These are phyloP conservation scores for Aphanocladium album DNA, from an alignment of 2,329 filamentous ascomycete species.

Conservation along the genomic window DNA sequence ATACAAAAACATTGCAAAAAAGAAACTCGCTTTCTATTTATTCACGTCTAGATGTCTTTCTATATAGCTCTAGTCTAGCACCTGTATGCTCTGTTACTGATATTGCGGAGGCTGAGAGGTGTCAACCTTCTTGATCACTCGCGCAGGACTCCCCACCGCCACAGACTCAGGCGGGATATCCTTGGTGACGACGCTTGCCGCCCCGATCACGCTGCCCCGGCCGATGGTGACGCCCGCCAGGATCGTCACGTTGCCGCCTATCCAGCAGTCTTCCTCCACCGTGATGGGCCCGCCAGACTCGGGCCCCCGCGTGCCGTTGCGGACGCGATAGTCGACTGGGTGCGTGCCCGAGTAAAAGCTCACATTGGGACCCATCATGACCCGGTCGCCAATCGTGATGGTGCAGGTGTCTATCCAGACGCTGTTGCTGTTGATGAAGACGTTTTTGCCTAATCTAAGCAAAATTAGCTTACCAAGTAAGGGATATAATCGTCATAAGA, in stretches of 20 bases:
- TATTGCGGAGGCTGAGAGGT: slow-evolving; percentile 7
- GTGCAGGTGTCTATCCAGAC: slow-evolving; percentile 72
- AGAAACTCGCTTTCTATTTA: too few species aligned
- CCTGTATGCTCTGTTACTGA: background rate
- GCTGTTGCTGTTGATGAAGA: slow-evolving; percentile 71
- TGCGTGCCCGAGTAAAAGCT: slow-evolving; percentile 71
- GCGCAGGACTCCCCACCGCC: slow-evolving; percentile 64
- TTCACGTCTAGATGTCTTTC: background rate
- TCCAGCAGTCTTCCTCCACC: slow-evolving; percentile 77
- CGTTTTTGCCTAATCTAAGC: slow-evolving; percentile 56
- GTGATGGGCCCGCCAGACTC: slow-evolving; percentile 69
- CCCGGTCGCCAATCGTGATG: slow-evolving; percentile 71
- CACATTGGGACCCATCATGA: slow-evolving; percentile 73
- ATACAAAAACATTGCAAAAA: slow-evolving; percentile 11
- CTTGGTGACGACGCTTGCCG: slow-evolving; percentile 79
- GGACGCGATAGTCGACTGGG: slow-evolving; percentile 67
- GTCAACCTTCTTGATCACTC: slow-evolving; percentile 43
- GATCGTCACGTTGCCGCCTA: slow-evolving; percentile 66
- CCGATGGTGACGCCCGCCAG: slow-evolving; percentile 76
- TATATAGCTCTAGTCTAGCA: background rate
- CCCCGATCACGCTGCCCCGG: slow-evolving; percentile 66
- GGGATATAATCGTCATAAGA: slow-evolving; percentile 3
- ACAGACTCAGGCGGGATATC: slow-evolving; percentile 56
- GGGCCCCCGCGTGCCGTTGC: slow-evolving; percentile 70
- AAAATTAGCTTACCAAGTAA: background rate